These are phyloP conservation scores for Hansenula sp. DNA, from an alignment of 1,139 yeast species.

Conservation along the genomic window DNA sequence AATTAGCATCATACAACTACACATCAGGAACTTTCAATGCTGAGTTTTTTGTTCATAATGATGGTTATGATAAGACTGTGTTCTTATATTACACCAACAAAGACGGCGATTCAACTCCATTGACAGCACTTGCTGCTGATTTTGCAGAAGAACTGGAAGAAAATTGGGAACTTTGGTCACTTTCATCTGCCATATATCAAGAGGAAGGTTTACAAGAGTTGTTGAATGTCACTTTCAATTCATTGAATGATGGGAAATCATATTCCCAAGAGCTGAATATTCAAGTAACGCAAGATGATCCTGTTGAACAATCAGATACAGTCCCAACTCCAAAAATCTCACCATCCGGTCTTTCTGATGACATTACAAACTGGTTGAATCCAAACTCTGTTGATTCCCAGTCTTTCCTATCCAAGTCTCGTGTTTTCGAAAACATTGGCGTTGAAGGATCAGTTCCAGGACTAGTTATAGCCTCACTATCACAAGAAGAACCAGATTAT, in stretches of 20 bases:
- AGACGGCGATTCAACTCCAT: background rate
- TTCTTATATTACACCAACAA: background rate
- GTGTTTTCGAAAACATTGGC: conserved; percentile 1
- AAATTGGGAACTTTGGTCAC: conserved; percentile 1
- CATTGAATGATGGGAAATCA: background rate
- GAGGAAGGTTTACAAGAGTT: background rate
- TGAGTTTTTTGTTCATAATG: background rate
- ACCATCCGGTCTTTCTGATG: background rate
- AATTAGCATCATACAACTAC: conserved; percentile 1
- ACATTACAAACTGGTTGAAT: background rate
- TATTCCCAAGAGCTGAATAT: background rate
- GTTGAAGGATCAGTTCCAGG: conserved; percentile 38
- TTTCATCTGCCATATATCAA: background rate
- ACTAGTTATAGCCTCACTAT: conserved; percentile 78
- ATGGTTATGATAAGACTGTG: conserved; percentile 1
- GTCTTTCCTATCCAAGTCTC: background rate
- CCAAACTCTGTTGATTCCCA: background rate
- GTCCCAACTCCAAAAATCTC: background rate
- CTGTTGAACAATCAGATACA: background rate
- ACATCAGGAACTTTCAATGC: background rate
- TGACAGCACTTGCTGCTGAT: background rate
- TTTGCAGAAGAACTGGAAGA: background rate
- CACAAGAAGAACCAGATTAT: conserved; percentile 62
- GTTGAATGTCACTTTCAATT: background rate
- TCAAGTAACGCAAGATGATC: background rate